Evolutionary conservation across 2,329 filamentous ascomycete genomes (phyloP), one percentile per base, ranked within the genome.

Genomic region (Penicillium sp.): DNA sequence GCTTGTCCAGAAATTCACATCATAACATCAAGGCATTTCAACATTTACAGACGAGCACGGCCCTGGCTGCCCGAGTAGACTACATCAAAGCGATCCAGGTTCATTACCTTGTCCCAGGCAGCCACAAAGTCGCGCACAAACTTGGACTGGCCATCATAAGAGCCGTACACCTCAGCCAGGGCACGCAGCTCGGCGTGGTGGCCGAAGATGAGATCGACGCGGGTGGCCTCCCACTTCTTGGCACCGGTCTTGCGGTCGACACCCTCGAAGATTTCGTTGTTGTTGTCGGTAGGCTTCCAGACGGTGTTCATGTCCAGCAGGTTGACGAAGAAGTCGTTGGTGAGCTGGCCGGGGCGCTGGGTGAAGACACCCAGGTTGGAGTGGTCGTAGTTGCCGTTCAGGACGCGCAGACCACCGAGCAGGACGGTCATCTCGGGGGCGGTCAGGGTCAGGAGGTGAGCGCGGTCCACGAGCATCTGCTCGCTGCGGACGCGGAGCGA

Each of bases 301-400:
- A 77, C 80, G 6, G 84, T 90, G 74, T 76, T 79, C 69, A 83
- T 84, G 70, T 91, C 89, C 25, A 93, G 84, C 1, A 93, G 81
- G 79, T 92, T 92, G 76, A 90, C 84, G 71, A 93, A 93, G 83
- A 91, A 93, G 78, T 92, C 90, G 76, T 90, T 92, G 71, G 86
- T 90, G 68, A 93, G 81, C 67, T 85, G 76, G 43, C 90, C 90
- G 0, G 88, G 87, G 7, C 80, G 81, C 67, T 82, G 81, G 58
- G 90, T 93, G 70, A 92, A 82, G 59, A 92, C 83, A 60, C 90
- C 90, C 59, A 85, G 76, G 25, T 79, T 72, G 0, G 88, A 90
- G 43, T 87, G 87, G 67, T 92, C 88, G 63, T 82, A 90, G 81
- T 92, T 93, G 73, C 84, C 79, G 71, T 86, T 85, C 54, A 93